Evolutionary conservation across 148 eudicot genomes (phyloP), one percentile per base, ranked within the genome.

Genomic region (Cornus controversa): DNA sequence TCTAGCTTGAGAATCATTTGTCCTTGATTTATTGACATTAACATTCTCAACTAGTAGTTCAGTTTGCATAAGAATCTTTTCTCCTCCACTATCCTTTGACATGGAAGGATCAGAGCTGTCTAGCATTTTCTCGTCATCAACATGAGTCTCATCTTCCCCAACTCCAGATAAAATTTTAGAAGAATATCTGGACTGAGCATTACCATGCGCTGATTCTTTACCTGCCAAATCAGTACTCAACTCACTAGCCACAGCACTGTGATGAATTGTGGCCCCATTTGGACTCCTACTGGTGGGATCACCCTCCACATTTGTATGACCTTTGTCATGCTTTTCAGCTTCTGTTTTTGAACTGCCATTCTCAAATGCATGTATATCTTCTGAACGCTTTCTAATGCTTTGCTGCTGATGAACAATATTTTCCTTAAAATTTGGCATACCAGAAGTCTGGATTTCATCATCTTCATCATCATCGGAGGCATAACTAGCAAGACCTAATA

Each of bases 401-500:
- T 85, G 79, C 50, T 50, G 78, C 71, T 71, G 71, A 69, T 68
- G 65, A 34, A 36, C 73, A 58, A 68, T 79, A 62, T 65, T 36
- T 20, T 75, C 77, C 31, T 82, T 66, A 26, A 77, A 60, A 65
- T 81, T 79, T n/a, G 75, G 76, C 26, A 77, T 75, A 75, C 64
- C 79, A 37, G 89, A 77, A 78, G 78, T 85, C 82, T 78, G 90
- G 60, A 62, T 73, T 64, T 85, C 93, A 76, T 85, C 87, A 40
- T 84, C 94, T 13, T 87, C 89, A 31, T 93, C 96, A 20, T 89
- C 91, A 67, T 96, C 99, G 74, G 99, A 93, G 47, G 91, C 88
- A 87, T 96, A 96, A 79, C 85, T 93, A 82, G 82, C 98, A 80
- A 93, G 97, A 66, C 99, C 98, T 77, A 96, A 81, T 53, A 93